phyloP scores from a whole-genome alignment of 257 asterid species.

The Coffea canephora region DNA sequence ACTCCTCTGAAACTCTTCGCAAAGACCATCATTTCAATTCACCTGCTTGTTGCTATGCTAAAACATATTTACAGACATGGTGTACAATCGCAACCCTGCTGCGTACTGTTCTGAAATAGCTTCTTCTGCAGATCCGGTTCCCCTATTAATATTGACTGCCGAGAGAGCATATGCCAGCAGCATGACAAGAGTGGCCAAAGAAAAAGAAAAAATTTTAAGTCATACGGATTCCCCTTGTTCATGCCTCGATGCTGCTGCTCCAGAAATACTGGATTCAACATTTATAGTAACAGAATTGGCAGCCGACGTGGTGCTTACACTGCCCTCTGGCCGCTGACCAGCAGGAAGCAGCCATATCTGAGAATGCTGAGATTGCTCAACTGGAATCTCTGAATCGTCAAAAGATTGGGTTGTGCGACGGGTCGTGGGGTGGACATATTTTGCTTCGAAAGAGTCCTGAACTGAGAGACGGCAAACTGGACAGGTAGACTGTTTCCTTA shows the following conservation, averaged over 20 bases:
- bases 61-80: conserved; percentile 13
- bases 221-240: conserved; percentile 15
- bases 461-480: conserved; percentile 86
- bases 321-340: conserved; percentile 31
- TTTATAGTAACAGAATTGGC: conserved; percentile 38
- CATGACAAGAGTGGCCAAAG: neutral
- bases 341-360: conserved; percentile 49
- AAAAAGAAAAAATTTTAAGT: neutral
- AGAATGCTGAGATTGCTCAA: conserved; percentile 50
- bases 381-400: conserved; percentile 40
- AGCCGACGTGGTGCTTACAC: conserved; percentile 19
- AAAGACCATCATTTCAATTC: neutral
- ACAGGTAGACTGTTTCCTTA: conserved; percentile 76
- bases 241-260: conserved; percentile 42
- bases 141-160: neutral
- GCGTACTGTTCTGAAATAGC: neutral
- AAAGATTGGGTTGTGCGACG: conserved; percentile 36
- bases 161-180: neutral
- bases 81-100: conserved; percentile 3
- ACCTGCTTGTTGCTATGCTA: conserved; percentile 16
- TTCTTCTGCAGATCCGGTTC: neutral
- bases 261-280: conserved; percentile 32
- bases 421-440: conserved; percentile 30
- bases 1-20: neutral
- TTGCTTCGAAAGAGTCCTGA: conserved; percentile 44